Evolutionary conservation across 2,329 filamentous ascomycete species (phyloP), one percentile per base, ranked within the genome.

Genomic region (Venturia carpophila): DNA sequence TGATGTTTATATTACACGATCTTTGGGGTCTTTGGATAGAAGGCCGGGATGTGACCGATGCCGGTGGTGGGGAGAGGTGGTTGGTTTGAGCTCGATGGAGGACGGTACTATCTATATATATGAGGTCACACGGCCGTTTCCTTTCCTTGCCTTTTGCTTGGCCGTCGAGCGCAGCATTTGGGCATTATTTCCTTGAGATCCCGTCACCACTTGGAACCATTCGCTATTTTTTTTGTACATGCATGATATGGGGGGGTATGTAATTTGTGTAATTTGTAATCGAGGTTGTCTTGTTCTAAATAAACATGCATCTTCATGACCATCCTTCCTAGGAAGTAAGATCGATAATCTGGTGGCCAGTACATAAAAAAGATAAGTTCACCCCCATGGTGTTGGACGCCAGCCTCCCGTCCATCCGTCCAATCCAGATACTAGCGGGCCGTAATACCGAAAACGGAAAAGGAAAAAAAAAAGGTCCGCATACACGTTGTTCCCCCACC

Each of bases 241-340:
- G 24, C 15, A 30, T 34, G 45, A 47, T 9, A n/a, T n/a, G 2
- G 11, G 45, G 45, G n/a, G 45, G 3, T 52, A 5, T 3, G 30
- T 52, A 52, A 52, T 52, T 52, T 52, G 21, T 3, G 30, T 52
- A 52, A 52, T 52, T 52, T 52, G 2, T 52, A 52, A 52, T 52
- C 17, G 45, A 47, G 45, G n/a, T 47, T 47, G 39, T 42, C 39
- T 10, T 15, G 39, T 15, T 5, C 3, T 6, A 6, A 34, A 34
- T 6, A 34, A 6, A 34, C 6, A 34, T 34, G 30, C 3, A 34
- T 34, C 30, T 34, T 34, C 30, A 6, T 34, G 30, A 34, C 30
- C 30, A 34, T 34, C 30, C 3, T 34, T 34, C 6, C 3, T 34
- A 6, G 30, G 30, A 34, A 34, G 30, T 6, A 34, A 34, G 30